These are phyloP conservation scores for Phaffomyces antillensis DNA, from an alignment of 805 yeast genomes.

Conservation along the genomic window DNA sequence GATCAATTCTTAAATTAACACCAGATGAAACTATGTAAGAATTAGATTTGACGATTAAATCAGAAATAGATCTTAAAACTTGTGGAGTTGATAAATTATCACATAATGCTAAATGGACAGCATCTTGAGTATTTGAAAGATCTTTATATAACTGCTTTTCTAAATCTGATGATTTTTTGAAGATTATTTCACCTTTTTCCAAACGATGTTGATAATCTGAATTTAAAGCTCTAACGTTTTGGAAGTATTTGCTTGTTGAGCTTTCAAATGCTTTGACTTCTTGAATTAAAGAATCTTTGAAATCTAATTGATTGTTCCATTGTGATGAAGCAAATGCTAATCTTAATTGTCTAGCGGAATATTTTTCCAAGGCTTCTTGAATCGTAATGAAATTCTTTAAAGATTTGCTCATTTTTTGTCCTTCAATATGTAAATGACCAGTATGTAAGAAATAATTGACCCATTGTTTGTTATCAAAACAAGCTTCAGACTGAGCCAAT, in stretches of 20 bases:
- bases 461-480: slow-evolving; percentile 88
- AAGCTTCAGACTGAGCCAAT: slow-evolving; percentile 94
- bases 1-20: slow-evolving; percentile 53
- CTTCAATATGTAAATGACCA: slow-evolving; percentile 97
- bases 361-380: slow-evolving; percentile 73
- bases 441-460: slow-evolving; percentile 94
- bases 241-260: slow-evolving; percentile 74
- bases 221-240: slow-evolving; percentile 75
- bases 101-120: slow-evolving; percentile 73
- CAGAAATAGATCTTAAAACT: slow-evolving; percentile 59
- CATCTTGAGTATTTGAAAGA: slow-evolving; percentile 44
- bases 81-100: slow-evolving; percentile 81
- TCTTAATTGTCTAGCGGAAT: slow-evolving; percentile 76
- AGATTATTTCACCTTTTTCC: slow-evolving; percentile 41
- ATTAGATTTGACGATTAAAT: slow-evolving; percentile 65
- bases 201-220: slow-evolving; percentile 52
- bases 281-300: slow-evolving; percentile 69
- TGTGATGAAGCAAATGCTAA: slow-evolving; percentile 84
- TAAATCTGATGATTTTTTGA: slow-evolving; percentile 49
- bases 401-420: slow-evolving; percentile 96
- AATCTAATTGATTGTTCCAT: slow-evolving; percentile 92
- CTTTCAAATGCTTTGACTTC: slow-evolving; percentile 78
- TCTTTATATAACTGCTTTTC: slow-evolving; percentile 53
- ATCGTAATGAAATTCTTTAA: slow-evolving; percentile 93
- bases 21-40: slow-evolving; percentile 58